Percentiles rank a stretch among this genome's conserved stretches.
phyloP scores from a whole-genome alignment of 345 rosid species.

The Rhizophora mangle region DNA sequence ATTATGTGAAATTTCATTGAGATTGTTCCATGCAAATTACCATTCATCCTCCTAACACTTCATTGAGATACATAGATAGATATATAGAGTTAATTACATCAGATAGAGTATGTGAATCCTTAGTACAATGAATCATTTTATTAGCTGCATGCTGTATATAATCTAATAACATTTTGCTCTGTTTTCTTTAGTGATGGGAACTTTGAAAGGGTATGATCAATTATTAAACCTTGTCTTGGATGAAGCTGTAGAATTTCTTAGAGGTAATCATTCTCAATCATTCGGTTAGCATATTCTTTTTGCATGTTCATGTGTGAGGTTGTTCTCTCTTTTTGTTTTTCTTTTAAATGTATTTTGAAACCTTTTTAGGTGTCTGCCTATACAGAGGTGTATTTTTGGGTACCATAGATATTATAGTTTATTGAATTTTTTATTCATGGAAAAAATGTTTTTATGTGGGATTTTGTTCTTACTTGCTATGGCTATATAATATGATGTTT shows the following conservation, averaged over 20 bases:
- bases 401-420: too few species aligned
- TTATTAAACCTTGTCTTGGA: constrained; percentile 91
- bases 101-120: not conserved
- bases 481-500: not conserved
- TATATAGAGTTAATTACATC: too few species aligned
- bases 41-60: too few species aligned
- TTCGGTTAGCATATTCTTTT: not conserved
- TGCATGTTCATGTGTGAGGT: too few species aligned
- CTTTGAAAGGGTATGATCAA: constrained; percentile 91
- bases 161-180: constrained; percentile 1
- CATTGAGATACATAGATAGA: too few species aligned
- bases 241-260: constrained; percentile 74
- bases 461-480: not conserved
- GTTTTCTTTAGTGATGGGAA: constrained; percentile 71
- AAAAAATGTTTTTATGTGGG: not conserved
- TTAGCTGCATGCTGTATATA: not conserved
- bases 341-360: too few species aligned
- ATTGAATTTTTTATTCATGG: too few species aligned
- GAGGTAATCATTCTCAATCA: constrained; percentile 50
- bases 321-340: too few species aligned
- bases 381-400: too few species aligned
- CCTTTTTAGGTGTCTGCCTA: too few species aligned
- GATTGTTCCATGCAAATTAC: too few species aligned
- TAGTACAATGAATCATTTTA: not conserved
- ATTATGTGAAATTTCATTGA: too few species aligned